Base-by-base conservation (phyloP, 257 asterid species). In the Solanum gandarillasii region DNA sequence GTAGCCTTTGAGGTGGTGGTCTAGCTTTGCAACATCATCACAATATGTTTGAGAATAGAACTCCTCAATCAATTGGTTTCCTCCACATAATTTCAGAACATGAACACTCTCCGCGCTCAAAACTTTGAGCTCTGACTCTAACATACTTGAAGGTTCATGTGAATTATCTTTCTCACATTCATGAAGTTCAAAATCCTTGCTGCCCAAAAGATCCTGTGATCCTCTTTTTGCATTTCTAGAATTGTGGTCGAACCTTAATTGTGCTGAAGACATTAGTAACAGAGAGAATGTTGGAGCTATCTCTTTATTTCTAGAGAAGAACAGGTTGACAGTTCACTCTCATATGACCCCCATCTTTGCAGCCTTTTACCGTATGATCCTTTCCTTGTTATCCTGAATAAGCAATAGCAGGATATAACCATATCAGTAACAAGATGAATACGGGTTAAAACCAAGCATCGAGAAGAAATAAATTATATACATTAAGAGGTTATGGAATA, bases 21-120 rank as follows among this genome's bases (percentile, higher is more conserved):
- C 93, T 12, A 90, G 65, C 83, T 88, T 88, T 87, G 87, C 85
- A 84, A 84, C 88, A 89, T 87, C 87, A 87, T 83, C 90, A 35
- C 91, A 70, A 90, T 82, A 86, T 81, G 89, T 85, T 58, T 72
- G 88, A 86, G 90, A 18, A 67, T 81, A 92, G 88, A 89, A 93
- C 86, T 89, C 93, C 88, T 93, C 95, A 25, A 91, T 90, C 78
- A 93, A 89, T 84, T 88, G 89, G 83, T 86, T 89, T 78, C 76
- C 96, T 38, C 73, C 90, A 31, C 83, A 38, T 67, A 83, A 86
- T 87, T 91, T 90, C 70, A 83, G 86, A 78, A 87, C 38, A 87
- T 86, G 25, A 73, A 72, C 84, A 90, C 75, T 88, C 39, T 86
- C 38, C 27, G 91, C 74, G 68, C 88, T 75, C 35, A 88, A 87